Evolutionary conservation across 169 alveolate genomes (phyloP).

Genomic region (Eimeria acervulina): DNA sequence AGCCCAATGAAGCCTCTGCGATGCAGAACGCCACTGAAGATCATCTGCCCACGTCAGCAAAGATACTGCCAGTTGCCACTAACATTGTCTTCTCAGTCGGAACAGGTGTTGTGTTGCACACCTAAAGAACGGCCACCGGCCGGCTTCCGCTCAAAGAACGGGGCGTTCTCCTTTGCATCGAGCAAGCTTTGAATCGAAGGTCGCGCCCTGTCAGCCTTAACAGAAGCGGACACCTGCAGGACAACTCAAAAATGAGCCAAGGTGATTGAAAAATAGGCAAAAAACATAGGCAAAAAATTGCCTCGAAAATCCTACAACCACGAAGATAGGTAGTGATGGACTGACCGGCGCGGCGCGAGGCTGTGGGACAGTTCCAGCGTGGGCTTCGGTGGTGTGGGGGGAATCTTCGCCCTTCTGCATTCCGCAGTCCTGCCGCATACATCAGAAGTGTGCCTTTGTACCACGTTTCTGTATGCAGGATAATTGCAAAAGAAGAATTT

Average conservation of each 20-base stretch:
- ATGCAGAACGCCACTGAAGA: neutral
- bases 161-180: constrained; percentile 17
- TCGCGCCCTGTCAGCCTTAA: neutral
- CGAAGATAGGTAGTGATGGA: neutral
- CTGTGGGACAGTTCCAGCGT: constrained; percentile 38
- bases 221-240: constrained; percentile 6
- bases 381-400: constrained; percentile 48
- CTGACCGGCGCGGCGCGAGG: constrained; percentile 18
- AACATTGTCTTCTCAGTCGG: constrained; percentile 14
- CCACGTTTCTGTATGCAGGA: neutral
- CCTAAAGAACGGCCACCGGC: constrained; percentile 1
- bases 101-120: neutral
- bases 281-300: neutral
- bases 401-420: neutral
- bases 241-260: neutral
- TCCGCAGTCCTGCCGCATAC: neutral
- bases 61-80: neutral
- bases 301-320: neutral
- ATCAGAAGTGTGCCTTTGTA: neutral
- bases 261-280: neutral
- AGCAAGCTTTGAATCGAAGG: constrained; percentile 27
- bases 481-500: neutral
- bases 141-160: constrained; percentile 6
- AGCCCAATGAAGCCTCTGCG: neutral
- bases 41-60: neutral